phyloP scores from a whole-genome alignment of 352 stramenopile species.

The Phytopythium helicoides region DNA sequence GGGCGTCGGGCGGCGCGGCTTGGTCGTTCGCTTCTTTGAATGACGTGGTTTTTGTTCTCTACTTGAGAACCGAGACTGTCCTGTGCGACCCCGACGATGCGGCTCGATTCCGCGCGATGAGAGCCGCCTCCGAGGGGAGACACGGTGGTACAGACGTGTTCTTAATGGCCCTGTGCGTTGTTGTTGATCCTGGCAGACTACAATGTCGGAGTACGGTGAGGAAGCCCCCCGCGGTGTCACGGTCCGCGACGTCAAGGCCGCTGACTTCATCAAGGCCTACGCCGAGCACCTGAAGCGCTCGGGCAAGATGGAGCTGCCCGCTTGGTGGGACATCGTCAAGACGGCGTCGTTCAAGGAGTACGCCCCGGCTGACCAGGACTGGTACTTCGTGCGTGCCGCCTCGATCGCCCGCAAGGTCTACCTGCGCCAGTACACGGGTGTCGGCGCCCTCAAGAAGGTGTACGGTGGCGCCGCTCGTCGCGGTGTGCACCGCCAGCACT shows the following conservation, averaged over 20 bases:
- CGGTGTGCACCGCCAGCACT: slow-evolving; percentile 94
- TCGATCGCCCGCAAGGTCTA: slow-evolving; percentile 99
- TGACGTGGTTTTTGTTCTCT: slow-evolving; percentile 73
- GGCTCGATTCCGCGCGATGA: slow-evolving; percentile 7
- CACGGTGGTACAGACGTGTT: slow-evolving; percentile 92
- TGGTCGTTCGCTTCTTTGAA: slow-evolving; percentile 17
- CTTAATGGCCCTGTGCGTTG: slow-evolving; percentile 60
- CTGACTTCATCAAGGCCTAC: slow-evolving; percentile 98
- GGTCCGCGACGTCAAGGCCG: slow-evolving; percentile 95
- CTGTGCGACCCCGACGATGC: slow-evolving; percentile 55
- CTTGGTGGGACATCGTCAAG: slow-evolving; percentile 98
- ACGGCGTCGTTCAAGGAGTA: slow-evolving; percentile 98
- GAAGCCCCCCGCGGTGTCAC: slow-evolving; percentile 90
- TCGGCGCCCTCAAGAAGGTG: slow-evolving; percentile 97
- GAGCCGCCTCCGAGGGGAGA: slow-evolving; percentile 26
- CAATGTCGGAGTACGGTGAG: slow-evolving; percentile 82
- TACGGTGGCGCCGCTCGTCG: slow-evolving; percentile 94
- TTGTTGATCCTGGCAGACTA: slow-evolving; percentile 39
- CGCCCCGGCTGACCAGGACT: slow-evolving; percentile 96
- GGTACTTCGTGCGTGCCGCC: slow-evolving; percentile 98
- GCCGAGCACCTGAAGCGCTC: slow-evolving; percentile 99
- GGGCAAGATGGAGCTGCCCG: slow-evolving; percentile 98
- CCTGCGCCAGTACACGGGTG: slow-evolving; percentile 95
- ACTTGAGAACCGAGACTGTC: slow-evolving; percentile 90
- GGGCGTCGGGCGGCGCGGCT: no score